Percentiles rank a stretch among this genome's conserved stretches.
These are phyloP conservation scores for Colletotrichum navitas DNA, from an alignment of 2,329 filamentous ascomycete species.

Conservation along the genomic window DNA sequence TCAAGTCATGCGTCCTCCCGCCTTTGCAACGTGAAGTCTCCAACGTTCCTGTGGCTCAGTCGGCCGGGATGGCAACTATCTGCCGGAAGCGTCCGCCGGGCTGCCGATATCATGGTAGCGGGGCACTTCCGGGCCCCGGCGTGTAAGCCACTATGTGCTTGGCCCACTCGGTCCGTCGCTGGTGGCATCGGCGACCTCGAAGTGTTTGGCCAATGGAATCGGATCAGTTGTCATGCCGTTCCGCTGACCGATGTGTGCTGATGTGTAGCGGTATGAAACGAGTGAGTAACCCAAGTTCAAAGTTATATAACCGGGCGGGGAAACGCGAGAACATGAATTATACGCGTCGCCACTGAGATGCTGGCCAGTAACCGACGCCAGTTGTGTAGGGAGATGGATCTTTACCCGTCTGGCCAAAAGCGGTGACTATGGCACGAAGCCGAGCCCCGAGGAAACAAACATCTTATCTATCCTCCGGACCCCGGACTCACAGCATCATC, in stretches of 20 bases:
- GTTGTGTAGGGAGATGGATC: not conserved
- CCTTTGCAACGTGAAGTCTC: not conserved
- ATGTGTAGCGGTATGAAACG: too few relatives aligned
- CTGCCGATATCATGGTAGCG: constrained; percentile 16
- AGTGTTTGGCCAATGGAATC: not conserved
- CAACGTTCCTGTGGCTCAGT: not conserved
- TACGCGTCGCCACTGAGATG: not conserved
- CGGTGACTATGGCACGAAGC: not conserved
- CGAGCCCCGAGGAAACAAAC: not conserved
- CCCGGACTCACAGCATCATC: not conserved
- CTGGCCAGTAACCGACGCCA: not conserved
- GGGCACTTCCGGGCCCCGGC: constrained; percentile 27
- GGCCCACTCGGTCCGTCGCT: constrained; percentile 21
- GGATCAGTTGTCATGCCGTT: not conserved
- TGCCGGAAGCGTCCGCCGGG: constrained; percentile 8
- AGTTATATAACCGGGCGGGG: not conserved
- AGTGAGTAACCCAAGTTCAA: not conserved
- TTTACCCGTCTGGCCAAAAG: not conserved
- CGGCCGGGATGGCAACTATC: constrained; percentile 13
- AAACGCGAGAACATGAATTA: not conserved
- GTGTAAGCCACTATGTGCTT: not conserved
- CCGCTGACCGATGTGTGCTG: not conserved
- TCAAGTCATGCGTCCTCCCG: constrained; percentile 4
- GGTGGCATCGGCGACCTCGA: not conserved
- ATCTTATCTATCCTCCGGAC: constrained; percentile 13